These are phyloP conservation scores for Macrolepiota albuminosa DNA, from an alignment of 768 basidiomycete species.

Conservation along the genomic window DNA sequence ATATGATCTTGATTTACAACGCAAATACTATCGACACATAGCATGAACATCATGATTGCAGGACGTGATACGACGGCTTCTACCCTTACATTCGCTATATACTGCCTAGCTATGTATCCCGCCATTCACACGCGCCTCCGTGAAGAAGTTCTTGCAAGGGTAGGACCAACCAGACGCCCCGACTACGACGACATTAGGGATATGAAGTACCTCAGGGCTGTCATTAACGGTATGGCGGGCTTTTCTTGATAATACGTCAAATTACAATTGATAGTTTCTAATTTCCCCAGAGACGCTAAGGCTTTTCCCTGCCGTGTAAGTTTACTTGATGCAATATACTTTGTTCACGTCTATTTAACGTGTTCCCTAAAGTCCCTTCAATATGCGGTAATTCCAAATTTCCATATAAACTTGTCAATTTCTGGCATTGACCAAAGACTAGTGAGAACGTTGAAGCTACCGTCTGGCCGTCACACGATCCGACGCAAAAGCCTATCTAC, in stretches of 20 bases:
- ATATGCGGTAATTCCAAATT: conserved; percentile 27
- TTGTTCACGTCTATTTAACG: neutral
- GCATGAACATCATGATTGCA: conserved; percentile 46
- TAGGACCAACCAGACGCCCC: conserved; percentile 45
- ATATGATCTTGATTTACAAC: too few relatives aligned
- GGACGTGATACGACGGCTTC: conserved; percentile 43
- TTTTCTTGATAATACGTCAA: neutral
- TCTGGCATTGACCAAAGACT: neutral
- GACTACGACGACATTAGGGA: conserved; percentile 53
- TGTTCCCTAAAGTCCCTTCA: conserved; percentile 36
- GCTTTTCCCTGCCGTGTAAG: conserved; percentile 53
- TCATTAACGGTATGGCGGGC: conserved; percentile 52
- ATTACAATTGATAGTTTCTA: neutral
- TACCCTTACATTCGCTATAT: conserved; percentile 37
- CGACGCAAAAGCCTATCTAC: conserved; percentile 44
- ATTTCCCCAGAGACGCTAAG: conserved; percentile 43
- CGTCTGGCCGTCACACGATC: conserved; percentile 42
- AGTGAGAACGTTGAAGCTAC: conserved; percentile 45
- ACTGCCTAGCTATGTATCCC: conserved; percentile 48
- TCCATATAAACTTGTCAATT: neutral
- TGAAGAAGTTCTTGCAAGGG: conserved; percentile 48
- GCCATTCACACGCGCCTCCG: conserved; percentile 42
- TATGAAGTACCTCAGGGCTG: conserved; percentile 63
- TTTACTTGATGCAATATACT: neutral
- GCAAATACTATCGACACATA: conserved; percentile 4